A percentile compares a stretch with the other conserved stretches of the same genome.
These are phyloP conservation scores for Fusarium coicis DNA, from an alignment of 2,329 filamentous ascomycete species.

Conservation along the genomic window DNA sequence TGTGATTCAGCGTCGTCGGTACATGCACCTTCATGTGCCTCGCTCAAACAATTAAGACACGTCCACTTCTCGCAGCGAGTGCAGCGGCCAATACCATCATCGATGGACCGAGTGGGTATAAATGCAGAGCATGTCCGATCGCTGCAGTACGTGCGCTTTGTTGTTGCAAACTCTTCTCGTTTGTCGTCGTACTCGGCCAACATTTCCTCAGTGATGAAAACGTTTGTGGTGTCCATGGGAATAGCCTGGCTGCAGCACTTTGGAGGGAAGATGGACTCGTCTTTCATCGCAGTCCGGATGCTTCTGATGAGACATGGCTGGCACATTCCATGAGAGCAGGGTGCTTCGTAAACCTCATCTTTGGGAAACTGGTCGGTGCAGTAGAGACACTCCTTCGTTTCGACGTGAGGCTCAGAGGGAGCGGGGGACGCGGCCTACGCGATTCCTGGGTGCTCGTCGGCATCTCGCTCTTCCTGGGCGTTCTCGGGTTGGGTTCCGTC, in stretches of 20 bases:
- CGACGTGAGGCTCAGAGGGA: rapidly evolving
- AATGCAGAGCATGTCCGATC: rapidly evolving
- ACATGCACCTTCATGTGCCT: not conserved
- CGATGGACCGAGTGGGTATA: rapidly evolving
- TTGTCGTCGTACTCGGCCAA: rapidly evolving
- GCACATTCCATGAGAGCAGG: not conserved
- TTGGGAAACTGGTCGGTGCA: rapidly evolving
- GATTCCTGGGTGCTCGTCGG: not conserved
- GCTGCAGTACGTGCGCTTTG: rapidly evolving
- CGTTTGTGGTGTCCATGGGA: rapidly evolving
- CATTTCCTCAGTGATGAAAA: rapidly evolving
- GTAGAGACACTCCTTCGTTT: not conserved
- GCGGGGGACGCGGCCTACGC: rapidly evolving
- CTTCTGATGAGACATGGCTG: not conserved
- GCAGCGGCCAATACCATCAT: not conserved
- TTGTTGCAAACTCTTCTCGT: rapidly evolving
- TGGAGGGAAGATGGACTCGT: rapidly evolving
- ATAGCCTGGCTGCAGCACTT: not conserved
- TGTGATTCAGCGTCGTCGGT: not conserved
- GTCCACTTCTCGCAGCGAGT: not conserved
- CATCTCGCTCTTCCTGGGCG: not conserved
- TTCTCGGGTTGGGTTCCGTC: not conserved
- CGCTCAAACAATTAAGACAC: not conserved
- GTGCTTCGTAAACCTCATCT: not conserved
- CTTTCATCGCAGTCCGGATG: not conserved